Conservation (phyloP, 371 early-diverging fungal species). For the Rhizopus microsporus region DNA sequence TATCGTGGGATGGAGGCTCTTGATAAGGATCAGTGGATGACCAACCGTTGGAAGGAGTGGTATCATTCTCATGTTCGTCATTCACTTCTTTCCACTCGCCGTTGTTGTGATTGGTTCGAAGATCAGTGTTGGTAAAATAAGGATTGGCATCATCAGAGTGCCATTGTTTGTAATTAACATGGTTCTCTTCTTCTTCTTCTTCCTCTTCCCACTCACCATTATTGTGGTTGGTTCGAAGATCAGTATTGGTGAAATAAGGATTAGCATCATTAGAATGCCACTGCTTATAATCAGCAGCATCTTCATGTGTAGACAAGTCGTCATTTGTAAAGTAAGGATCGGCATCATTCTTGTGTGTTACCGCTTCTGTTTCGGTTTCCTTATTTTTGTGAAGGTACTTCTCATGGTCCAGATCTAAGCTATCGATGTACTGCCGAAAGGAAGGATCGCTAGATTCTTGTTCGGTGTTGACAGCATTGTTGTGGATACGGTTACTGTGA, state of each 20-base stretch:
- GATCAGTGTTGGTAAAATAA: constrained; percentile 4
- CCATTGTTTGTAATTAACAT: constrained; percentile 15
- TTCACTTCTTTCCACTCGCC: constrained; percentile 15
- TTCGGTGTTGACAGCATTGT: neutral
- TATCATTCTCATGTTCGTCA: neutral
- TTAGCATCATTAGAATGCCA: constrained; percentile 17
- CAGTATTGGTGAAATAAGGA: constrained; percentile 35
- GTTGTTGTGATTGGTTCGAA: constrained; percentile 11
- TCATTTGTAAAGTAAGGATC: constrained; percentile 20
- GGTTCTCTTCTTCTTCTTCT: constrained; percentile 11
- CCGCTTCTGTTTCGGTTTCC: constrained; percentile 28
- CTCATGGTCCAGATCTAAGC: constrained; percentile 30
- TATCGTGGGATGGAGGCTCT: neutral
- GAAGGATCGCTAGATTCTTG: neutral
- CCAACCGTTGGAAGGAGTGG: constrained; percentile 1
- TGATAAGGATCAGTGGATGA: constrained; percentile 14
- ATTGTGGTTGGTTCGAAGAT: constrained; percentile 11
- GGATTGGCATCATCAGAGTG: constrained; percentile 7
- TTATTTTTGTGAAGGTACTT: constrained; percentile 35
- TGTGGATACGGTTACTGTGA: constrained; percentile 17
- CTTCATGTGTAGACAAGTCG: constrained; percentile 7
- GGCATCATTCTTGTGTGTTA: constrained; percentile 42
- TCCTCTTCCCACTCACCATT: constrained; percentile 16
- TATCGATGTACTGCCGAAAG: constrained; percentile 1
- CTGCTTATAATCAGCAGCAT: neutral